A percentile compares a stretch with the other conserved stretches of the same genome.
Conservation (phyloP, 768 basidiomycete species). For the Daedaleopsis nitida region DNA sequence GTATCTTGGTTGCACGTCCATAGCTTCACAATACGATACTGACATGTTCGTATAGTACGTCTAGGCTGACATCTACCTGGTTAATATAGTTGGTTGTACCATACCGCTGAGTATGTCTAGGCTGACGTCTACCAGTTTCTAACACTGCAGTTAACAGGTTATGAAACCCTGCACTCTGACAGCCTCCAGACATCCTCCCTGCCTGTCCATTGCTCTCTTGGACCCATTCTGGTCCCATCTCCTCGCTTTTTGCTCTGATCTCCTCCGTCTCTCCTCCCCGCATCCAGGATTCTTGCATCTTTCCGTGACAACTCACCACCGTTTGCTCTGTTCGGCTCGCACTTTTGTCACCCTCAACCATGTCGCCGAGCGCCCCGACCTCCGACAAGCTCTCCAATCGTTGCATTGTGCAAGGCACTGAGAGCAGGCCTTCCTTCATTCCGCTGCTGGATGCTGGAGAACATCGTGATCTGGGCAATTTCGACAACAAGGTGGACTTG, state of each 20-base stretch:
- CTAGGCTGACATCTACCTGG: background rate
- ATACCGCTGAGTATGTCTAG: background rate
- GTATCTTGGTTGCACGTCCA: background rate
- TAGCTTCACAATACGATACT: background rate
- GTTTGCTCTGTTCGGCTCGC: background rate
- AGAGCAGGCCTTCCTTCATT: background rate
- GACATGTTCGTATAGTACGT: background rate
- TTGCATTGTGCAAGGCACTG: slow-evolving; percentile 6
- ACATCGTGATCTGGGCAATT: background rate
- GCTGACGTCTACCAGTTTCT: background rate
- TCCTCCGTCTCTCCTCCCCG: background rate
- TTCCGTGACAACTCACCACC: background rate
- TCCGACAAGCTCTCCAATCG: slow-evolving; percentile 13
- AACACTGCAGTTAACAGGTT: slow-evolving; percentile 9
- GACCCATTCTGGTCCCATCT: background rate
- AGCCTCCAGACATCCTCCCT: slow-evolving; percentile 9
- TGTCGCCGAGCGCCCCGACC: background rate
- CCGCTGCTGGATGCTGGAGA: background rate
- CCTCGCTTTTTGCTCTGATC: background rate
- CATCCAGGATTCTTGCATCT: too few relatives aligned
- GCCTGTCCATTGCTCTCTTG: slow-evolving; percentile 7
- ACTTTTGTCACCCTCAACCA: background rate
- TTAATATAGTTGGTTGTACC: background rate
- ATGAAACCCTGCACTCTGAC: slow-evolving; percentile 12
- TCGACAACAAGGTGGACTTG: slow-evolving; percentile 5